Evolutionary conservation across 108 stramenopile species (phyloP), one percentile per base, ranked within the genome.

Genomic region (Licmophora abbreviata): DNA sequence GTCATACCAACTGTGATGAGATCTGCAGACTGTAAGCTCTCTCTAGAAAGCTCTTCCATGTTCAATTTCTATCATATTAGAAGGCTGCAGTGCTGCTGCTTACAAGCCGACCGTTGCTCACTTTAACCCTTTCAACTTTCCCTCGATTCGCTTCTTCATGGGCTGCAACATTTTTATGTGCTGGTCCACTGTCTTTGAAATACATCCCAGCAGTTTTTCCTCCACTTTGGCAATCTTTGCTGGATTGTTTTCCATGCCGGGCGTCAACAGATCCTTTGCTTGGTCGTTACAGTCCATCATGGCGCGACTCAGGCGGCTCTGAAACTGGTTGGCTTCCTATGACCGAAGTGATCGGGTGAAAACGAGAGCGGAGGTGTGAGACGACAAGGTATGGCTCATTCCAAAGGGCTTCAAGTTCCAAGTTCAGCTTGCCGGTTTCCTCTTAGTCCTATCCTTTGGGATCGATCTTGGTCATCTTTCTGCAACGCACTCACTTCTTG

Each of bases 211-310:
- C 51, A 85, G 33, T 5, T 64, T 53, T 40, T 78, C 67, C 44
- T 92, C 85, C 12, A 92, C 74, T 54, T 61, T 66, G 31, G 53
- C 54, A 75, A 85, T 85, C 40, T 76, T 71, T 15, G 26, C 57
- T 1, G 79, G 59, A 64, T 92, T 75, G 31, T 75, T 61, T 57
- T 87, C 77, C 47, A 72, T 67, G 45, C 78, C 85, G 2, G 89
- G 89, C 4, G 54, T 59, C 30, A 92, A 63, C 69, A 81, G 61
- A 37, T 80, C 83, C 30, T 80, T 69, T 8, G 79, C 90, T 62
- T 88, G 76, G 51, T 92, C 85, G 47, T 92, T 74, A 48, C 90
- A 92, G 41, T 83, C 77, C 54, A 73, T 65, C 81, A 92, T 85
- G 57, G 81, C 76, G 12, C 85, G 75, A 46, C 79, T 72, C 33